These are phyloP conservation scores for Elongisporangium senticosum DNA, from an alignment of 352 stramenopile species.

Conservation along the genomic window DNA sequence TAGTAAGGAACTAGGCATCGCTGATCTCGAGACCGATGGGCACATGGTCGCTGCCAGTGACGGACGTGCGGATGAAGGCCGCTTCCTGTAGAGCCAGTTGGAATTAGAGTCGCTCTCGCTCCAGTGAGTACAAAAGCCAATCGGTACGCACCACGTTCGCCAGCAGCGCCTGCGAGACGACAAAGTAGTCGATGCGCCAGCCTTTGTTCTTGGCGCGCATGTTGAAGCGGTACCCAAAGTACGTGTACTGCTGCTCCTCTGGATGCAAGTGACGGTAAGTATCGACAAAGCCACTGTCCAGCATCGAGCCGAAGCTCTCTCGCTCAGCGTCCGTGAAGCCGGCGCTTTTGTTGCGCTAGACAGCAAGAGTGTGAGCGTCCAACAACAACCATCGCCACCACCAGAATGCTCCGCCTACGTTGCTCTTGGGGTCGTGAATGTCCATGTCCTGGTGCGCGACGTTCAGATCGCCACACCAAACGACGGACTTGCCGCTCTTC, in stretches of 20 bases:
- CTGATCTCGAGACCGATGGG: slow-evolving; percentile 64
- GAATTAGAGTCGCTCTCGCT: neutral
- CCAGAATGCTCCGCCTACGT: slow-evolving; percentile 22
- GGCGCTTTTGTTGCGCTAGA: slow-evolving; percentile 57
- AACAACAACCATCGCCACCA: neutral
- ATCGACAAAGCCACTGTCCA: slow-evolving; percentile 67
- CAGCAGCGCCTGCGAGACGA: slow-evolving; percentile 59
- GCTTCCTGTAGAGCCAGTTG: slow-evolving; percentile 19
- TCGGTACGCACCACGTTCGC: slow-evolving; percentile 42
- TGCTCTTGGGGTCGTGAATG: slow-evolving; percentile 83
- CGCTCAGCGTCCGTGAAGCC: slow-evolving; percentile 80
- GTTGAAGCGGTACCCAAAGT: slow-evolving; percentile 80
- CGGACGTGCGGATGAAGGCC: slow-evolving; percentile 54
- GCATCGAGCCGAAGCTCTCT: slow-evolving; percentile 59
- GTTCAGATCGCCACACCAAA: slow-evolving; percentile 86
- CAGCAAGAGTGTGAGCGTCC: neutral
- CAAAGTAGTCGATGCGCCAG: slow-evolving; percentile 86
- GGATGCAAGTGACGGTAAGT: slow-evolving; percentile 65
- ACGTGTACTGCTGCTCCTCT: slow-evolving; percentile 63
- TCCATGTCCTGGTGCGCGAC: slow-evolving; percentile 86
- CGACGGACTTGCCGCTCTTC: slow-evolving; percentile 47
- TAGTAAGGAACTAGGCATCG: neutral
- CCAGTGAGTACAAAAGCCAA: slow-evolving; percentile 5
- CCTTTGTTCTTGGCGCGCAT: slow-evolving; percentile 78
- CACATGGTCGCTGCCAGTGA: slow-evolving; percentile 75